These are phyloP conservation scores for Ephemerocybe angulata DNA, from an alignment of 768 basidiomycete genomes.

Conservation along the genomic window DNA sequence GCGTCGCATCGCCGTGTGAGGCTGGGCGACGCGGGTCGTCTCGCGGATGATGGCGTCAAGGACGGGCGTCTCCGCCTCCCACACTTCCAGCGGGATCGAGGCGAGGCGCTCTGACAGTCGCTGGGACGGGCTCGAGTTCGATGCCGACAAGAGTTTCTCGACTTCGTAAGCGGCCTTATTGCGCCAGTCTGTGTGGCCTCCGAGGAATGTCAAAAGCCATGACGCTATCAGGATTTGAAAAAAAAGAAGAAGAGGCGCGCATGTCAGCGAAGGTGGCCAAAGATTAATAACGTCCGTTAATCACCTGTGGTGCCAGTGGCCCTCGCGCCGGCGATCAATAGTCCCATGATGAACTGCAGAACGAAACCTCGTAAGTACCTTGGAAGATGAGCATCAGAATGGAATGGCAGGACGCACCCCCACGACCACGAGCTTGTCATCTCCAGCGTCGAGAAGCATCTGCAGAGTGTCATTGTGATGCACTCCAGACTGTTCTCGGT, in stretches of 20 bases:
- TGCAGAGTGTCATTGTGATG: conserved; percentile 66
- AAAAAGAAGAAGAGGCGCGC: not conserved
- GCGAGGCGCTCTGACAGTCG: conserved; percentile 47
- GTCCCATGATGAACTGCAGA: conserved; percentile 73
- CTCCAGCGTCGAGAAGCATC: conserved; percentile 66
- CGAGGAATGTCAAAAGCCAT: conserved; percentile 73
- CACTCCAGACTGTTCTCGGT: conserved; percentile 54
- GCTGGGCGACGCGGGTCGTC: conserved; percentile 74
- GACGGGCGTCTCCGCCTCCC: conserved; percentile 68
- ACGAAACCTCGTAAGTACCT: conserved; percentile 1
- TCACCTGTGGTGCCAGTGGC: conserved; percentile 72
- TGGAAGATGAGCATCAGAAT: conserved; percentile 6
- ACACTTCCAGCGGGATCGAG: conserved; percentile 60
- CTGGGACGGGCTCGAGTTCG: conserved; percentile 18
- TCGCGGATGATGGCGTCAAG: conserved; percentile 73
- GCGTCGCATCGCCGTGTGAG: conserved; percentile 76
- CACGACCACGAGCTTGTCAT: conserved; percentile 64
- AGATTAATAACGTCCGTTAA: conserved; percentile 17
- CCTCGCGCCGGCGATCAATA: conserved; percentile 76
- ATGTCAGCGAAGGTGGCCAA: not conserved
- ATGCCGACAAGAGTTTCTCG: conserved; percentile 38
- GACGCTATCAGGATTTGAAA: conserved; percentile 41
- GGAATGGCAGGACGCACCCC: conserved; percentile 45
- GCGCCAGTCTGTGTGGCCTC: conserved; percentile 63
- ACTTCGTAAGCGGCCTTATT: conserved; percentile 59